These are phyloP conservation scores for Coniella vitis DNA, from an alignment of 2,329 filamentous ascomycete species.

Conservation along the genomic window DNA sequence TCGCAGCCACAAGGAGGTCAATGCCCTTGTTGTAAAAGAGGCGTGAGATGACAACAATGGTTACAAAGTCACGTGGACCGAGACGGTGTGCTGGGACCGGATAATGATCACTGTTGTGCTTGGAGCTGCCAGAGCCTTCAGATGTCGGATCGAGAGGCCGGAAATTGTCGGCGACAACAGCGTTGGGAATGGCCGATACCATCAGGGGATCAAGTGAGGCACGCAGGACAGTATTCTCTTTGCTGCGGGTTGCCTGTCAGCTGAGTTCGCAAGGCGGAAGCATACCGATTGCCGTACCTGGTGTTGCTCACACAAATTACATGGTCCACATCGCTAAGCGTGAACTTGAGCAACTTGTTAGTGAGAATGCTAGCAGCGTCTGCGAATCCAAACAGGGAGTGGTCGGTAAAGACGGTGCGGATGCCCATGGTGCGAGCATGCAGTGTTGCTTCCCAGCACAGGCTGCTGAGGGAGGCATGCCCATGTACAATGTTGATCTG, in stretches of 20 bases:
- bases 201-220: slow-evolving; percentile 92
- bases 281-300: slow-evolving; percentile 53
- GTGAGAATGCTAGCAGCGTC: slow-evolving; percentile 93
- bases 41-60: slow-evolving; percentile 93
- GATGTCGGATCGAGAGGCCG: slow-evolving; percentile 54
- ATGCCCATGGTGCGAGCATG: slow-evolving; percentile 95
- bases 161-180: slow-evolving; percentile 95
- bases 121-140: slow-evolving; percentile 20
- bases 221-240: slow-evolving; percentile 93
- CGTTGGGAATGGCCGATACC: slow-evolving; percentile 97
- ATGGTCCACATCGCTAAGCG: slow-evolving; percentile 92
- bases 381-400: slow-evolving; percentile 94
- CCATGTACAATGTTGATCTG: slow-evolving; percentile 96
- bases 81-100: slow-evolving; percentile 57
- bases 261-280: not conserved
- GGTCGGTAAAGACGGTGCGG: slow-evolving; percentile 93
- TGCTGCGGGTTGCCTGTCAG: slow-evolving; percentile 46
- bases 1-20: slow-evolving; percentile 91
- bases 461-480: slow-evolving; percentile 86
- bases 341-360: slow-evolving; percentile 96
- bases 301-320: slow-evolving; percentile 98
- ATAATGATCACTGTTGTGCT: slow-evolving; percentile 34
- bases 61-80: slow-evolving; percentile 79
- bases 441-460: slow-evolving; percentile 91
- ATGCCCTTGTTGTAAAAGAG: slow-evolving; percentile 99